Evolutionary conservation across 1,284 basidiomycete genomes (phyloP).

Genomic region (Cryptococcus sp.): DNA sequence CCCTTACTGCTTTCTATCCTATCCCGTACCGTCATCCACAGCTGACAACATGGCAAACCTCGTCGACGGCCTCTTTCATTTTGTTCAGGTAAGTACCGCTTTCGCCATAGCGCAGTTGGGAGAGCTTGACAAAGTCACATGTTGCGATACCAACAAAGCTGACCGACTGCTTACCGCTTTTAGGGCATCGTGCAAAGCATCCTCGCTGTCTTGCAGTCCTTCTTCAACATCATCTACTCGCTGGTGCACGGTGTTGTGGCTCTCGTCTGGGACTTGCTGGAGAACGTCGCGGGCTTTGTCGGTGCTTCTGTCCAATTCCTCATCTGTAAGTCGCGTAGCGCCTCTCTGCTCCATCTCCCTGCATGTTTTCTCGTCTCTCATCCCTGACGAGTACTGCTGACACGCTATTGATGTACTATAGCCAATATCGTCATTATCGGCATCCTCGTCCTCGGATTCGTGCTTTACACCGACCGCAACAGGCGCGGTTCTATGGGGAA

Average conservation of each 20-base stretch:
- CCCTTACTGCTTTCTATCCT: no score
- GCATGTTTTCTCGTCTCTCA: neutral
- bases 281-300: conserved; percentile 37
- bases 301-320: conserved; percentile 42
- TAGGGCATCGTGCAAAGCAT: conserved; percentile 37
- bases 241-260: conserved; percentile 33
- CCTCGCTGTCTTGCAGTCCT: conserved; percentile 29
- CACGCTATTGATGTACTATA: conserved; percentile 3
- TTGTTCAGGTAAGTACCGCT: conserved; percentile 30
- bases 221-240: conserved; percentile 34
- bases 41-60: conserved; percentile 36
- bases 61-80: conserved; percentile 32
- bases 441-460: conserved; percentile 27
- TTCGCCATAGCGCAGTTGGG: neutral
- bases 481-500: conserved; percentile 19
- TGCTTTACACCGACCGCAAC: conserved; percentile 38
- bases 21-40: neutral
- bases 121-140: neutral
- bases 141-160: neutral
- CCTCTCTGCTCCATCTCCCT: neutral
- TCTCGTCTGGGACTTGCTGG: conserved; percentile 32
- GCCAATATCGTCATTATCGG: conserved; percentile 44
- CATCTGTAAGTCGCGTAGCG: conserved; percentile 29
- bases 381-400: neutral
- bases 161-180: neutral